phyloP scores from a whole-genome alignment of 352 stramenopile genomes.

The Globisporangium spiculum region DNA sequence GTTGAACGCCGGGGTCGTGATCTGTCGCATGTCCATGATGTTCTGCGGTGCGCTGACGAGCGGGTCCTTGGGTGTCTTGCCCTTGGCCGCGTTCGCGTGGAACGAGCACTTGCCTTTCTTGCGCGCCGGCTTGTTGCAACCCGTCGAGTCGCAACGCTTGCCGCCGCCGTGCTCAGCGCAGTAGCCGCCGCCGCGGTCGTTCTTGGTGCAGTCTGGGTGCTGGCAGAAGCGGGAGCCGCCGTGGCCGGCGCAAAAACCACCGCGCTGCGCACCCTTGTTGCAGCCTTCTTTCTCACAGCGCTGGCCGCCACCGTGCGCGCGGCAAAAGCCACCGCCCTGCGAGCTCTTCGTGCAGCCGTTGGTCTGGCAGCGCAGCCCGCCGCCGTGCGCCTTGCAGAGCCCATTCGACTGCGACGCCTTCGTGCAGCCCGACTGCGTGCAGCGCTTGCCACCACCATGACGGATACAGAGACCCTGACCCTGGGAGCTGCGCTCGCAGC shows the following conservation, averaged over 20 bases:
- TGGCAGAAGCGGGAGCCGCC: conserved; percentile 81
- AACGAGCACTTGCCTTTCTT: conserved; percentile 88
- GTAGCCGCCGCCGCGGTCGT: conserved; percentile 81
- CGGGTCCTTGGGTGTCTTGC: conserved; percentile 57
- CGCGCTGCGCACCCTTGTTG: conserved; percentile 78
- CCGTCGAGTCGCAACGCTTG: conserved; percentile 72
- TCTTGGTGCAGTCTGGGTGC: conserved; percentile 86
- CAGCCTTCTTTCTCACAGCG: conserved; percentile 82
- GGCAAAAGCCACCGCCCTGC: conserved; percentile 83
- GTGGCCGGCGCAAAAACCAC: conserved; percentile 79
- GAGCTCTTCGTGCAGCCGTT: conserved; percentile 78
- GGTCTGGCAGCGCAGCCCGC: conserved; percentile 70
- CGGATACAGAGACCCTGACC: conserved; percentile 38
- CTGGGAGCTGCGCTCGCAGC: conserved; percentile 78
- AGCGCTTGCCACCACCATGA: conserved; percentile 56
- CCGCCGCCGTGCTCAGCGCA: conserved; percentile 84
- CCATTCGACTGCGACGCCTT: conserved; percentile 83
- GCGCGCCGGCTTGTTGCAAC: conserved; percentile 79
- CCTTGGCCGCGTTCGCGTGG: conserved; percentile 77
- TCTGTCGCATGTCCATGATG: conserved; percentile 86
- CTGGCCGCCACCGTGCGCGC: conserved; percentile 77
- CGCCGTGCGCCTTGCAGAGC: conserved; percentile 84
- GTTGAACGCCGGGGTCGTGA: conserved; percentile 54
- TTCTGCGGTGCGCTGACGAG: conserved; percentile 33
- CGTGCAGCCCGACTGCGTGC: conserved; percentile 66